Evolutionary conservation across 495 filamentous ascomycete genomes (phyloP), one percentile per base, ranked within the genome.

Genomic region (Achaetomiella virescens): DNA sequence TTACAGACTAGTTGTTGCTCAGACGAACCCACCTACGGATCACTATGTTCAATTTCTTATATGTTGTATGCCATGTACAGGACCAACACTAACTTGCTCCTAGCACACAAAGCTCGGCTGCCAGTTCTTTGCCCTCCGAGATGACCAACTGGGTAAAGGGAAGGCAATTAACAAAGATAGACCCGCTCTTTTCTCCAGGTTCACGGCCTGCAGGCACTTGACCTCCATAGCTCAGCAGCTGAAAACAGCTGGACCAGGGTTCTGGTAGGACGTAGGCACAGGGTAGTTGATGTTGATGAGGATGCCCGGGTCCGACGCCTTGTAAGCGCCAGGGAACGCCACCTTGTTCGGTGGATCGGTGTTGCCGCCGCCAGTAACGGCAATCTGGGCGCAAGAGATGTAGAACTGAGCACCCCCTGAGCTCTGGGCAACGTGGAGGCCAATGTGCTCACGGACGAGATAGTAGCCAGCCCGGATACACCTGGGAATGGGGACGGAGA

Each of bases 381-480:
- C 52, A 40, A 75, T 52, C 63, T 76, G 73, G 3, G 69, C 72
- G 58, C 73, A 76, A 1, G 60, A 67, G 47, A 79, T 64, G 56
- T 81, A 82, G 57, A 81, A 81, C 67, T 75, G 66, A 9, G 81
- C 78, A 0, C 77, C 78, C 1, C 72, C 73, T 5, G 61, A 54
- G 8, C 62, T 59, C 35, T 57, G 55, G 9, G 79, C 81, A 21
- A 53, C 56, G 59, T 83, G 78, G 11, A 81, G 68, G 14, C 68
- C 81, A 48, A 84, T 76, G 54, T 82, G 79, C 67, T 85, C 83
- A 24, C 81, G 76, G 33, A 84, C 65, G 17, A 86, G 78, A 54
- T 85, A 85, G 57, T 78, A 68, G 31, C 81, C 81, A 0, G 74
- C 55, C 2, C 72, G 68, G 48, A 81, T 73, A 55, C 72, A 74